Conservation (phyloP, 495 filamentous ascomycete species). For the Hyaloscypha hepaticicola region DNA sequence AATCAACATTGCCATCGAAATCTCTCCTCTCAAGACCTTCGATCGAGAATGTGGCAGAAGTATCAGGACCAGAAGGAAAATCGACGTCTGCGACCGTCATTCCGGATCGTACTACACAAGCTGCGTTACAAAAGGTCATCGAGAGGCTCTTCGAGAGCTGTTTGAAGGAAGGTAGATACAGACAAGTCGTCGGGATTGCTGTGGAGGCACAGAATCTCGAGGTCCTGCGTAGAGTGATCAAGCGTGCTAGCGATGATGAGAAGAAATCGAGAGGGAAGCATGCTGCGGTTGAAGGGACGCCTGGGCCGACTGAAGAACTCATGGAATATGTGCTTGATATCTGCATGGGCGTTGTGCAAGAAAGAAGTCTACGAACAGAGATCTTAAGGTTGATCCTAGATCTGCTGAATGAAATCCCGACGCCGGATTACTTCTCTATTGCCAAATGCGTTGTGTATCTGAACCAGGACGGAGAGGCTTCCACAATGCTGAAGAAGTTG, state of each 20-base stretch:
- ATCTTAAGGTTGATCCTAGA: slow-evolving; percentile 86
- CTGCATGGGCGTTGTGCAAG: slow-evolving; percentile 97
- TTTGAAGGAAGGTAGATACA: slow-evolving; percentile 80
- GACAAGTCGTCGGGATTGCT: slow-evolving; percentile 97
- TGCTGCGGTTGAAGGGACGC: slow-evolving; percentile 40
- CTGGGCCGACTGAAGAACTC: slow-evolving; percentile 77
- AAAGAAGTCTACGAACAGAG: slow-evolving; percentile 75
- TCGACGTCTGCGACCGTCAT: slow-evolving; percentile 42
- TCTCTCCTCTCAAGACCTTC: slow-evolving; percentile 75
- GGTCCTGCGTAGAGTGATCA: slow-evolving; percentile 83
- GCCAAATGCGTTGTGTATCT: slow-evolving; percentile 98
- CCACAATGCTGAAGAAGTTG: slow-evolving; percentile 79
- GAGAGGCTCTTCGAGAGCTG: slow-evolving; percentile 90
- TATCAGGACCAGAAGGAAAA: slow-evolving; percentile 50
- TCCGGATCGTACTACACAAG: slow-evolving; percentile 52
- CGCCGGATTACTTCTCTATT: slow-evolving; percentile 96
- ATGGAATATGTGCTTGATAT: slow-evolving; percentile 96
- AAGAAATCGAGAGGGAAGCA: slow-evolving; percentile 60
- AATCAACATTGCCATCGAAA: slow-evolving; percentile 85
- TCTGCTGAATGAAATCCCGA: slow-evolving; percentile 81
- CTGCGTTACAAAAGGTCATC: slow-evolving; percentile 76
- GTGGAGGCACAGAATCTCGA: slow-evolving; percentile 93
- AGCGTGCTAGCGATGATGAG: slow-evolving; percentile 75
- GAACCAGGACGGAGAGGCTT: slow-evolving; percentile 87
- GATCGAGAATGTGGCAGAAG: slow-evolving; percentile 56